Percentiles rank a stretch among this genome's conserved stretches.
Conservation (phyloP, 2,329 filamentous ascomycete species). For the Claviceps lovelessii region DNA sequence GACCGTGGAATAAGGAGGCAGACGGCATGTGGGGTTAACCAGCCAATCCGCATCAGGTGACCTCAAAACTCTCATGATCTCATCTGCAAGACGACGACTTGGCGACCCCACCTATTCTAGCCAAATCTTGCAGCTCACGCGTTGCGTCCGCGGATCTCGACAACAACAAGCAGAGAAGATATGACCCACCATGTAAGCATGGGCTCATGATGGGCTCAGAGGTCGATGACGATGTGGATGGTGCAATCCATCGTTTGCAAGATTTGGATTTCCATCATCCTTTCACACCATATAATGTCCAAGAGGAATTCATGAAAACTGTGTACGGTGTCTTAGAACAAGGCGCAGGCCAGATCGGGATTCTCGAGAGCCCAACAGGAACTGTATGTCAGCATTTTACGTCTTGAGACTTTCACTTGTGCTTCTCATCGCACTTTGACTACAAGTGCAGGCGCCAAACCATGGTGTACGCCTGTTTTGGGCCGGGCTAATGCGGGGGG, state of each 20-base stretch:
- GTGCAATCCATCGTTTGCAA: constrained; percentile 11
- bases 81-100: constrained; percentile 4
- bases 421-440: not conserved
- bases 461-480: not conserved
- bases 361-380: constrained; percentile 89
- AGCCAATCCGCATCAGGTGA: constrained; percentile 16
- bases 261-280: constrained; percentile 66
- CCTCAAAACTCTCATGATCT: constrained; percentile 4
- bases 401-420: not conserved
- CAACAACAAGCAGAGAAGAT: not conserved
- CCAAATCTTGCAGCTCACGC: not conserved
- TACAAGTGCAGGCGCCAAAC: not conserved
- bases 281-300: constrained; percentile 75
- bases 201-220: constrained; percentile 5
- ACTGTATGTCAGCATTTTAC: constrained; percentile 29
- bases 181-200: not conserved
- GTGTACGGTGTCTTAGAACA: constrained; percentile 64
- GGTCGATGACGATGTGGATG: constrained; percentile 3
- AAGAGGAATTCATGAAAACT: constrained; percentile 73
- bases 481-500: not conserved
- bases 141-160: not conserved
- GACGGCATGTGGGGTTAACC: not conserved
- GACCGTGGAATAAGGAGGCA: too few species aligned
- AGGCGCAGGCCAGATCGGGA: constrained; percentile 61
- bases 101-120: not conserved